Base-by-base conservation (phyloP, 108 stramenopile species). In the Cyclotella distinguenda region DNA sequence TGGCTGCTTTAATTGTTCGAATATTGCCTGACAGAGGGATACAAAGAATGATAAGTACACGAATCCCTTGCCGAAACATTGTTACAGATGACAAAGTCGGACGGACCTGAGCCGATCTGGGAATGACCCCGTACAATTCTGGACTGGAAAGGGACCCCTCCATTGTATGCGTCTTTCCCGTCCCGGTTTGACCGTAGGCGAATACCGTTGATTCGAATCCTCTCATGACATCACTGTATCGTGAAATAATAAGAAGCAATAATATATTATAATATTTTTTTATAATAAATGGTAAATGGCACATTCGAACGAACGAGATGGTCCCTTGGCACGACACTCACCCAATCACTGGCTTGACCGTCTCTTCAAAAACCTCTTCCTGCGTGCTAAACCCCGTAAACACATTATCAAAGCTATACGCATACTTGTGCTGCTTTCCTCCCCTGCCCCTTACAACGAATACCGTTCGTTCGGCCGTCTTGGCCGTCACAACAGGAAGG, bases 121-220 rank as follows among this genome's bases (percentile, higher is more conserved):
- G 87, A 69, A 91, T 91, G 8, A 91, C 80, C 10, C 90, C 90
- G 36, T 80, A 68, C 10, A 68, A 11, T 32, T 83, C 82, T 13
- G 77, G 71, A 47, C 80, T 68, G 9, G 56, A 33, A 46, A 91
- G 44, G 22, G 70, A 67, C 10, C 93, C 89, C 61, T 87, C 86
- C 93, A 93, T 93, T 13, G 92, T 93, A 53, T 93, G 87, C 3
- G 92, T 93, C 51, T 93, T 90, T 32, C 84, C 63, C 34, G 45
- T 62, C 0, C 61, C 84, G 16, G 84, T 82, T 58, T 87, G 86
- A 42, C 87, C 87, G 61, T 88, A 88, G 19, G 87, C 84, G 71
- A 88, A 85, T 4, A 88, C 77, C 22, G 82, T 81, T 27, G 60
- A 53, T 60, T 91, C 87, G 50, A 72, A 91, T 16, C 90, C 90